Evolutionary conservation across 768 basidiomycete genomes (phyloP), one percentile per base, ranked within the genome.

Genomic region (Botryobasidium botryosum): DNA sequence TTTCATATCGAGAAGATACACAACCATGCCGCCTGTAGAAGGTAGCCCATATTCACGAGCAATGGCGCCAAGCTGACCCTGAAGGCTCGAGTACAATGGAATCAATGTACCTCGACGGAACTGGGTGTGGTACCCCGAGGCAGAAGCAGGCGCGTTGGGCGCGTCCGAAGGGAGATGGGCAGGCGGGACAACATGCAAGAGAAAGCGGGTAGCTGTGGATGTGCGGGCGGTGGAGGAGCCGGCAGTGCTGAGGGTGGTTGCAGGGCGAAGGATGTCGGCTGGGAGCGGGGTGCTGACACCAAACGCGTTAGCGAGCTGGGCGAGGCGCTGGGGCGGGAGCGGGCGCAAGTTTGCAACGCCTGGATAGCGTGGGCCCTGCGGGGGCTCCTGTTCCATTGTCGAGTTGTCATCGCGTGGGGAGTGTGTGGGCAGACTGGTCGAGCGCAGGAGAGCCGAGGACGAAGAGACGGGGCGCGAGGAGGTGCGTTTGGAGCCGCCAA

Each of bases 31-130:
- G 12, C 72, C 61, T 0, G 83, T 85, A 52, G 79, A 86, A 1
- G 91, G 91, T 15, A 97, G 66, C 2, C 84, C 83, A 55, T 90
- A 97, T 61, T 96, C 91, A 60, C 78, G 79, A 12, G 91, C 88
- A 42, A 97, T 94, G 5, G 86, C 82, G 18, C 68, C 67, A 7
- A 94, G 63, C 57, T 94, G 91, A 1, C 77, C 71, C 33, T 85
- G 78, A 1, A 97, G 64, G 0, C 79, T 85, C 4, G 88, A 68
- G 56, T 90, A 75, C 0, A 97, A 68, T 0, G 90, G 80, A 3
- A 96, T 72, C 10, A 97, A 68, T n/a, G 75, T 77, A 6, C 91
- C 91, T 23, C 91, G 73, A 12, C 73, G 72, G 56, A 85, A 84
- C 40, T 81, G 78, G 15, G 71, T 67, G 50, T 84, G 79, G 53